A percentile compares a stretch with the other conserved stretches of the same genome.
Evolutionary conservation across 164 flowering plant species (phyloP).

Genomic region (Magnolia kwangsiensis): DNA sequence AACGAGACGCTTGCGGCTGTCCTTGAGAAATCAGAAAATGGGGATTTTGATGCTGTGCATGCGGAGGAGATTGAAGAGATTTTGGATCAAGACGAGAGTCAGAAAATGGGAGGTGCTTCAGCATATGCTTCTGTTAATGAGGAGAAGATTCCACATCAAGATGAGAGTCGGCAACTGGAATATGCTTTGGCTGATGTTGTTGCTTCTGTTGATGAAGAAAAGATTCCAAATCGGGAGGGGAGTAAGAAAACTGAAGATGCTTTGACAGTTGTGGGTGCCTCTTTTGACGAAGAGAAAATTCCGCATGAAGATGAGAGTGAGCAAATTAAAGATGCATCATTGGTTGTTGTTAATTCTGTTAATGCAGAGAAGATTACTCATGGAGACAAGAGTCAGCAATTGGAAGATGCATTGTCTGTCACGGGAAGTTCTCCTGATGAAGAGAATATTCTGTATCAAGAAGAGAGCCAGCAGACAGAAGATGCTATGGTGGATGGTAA

Average conservation of each 20-base stretch:
- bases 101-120: neutral
- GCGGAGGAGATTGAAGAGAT: constrained; percentile 12
- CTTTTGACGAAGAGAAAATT: neutral
- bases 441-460: neutral
- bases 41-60: constrained; percentile 14
- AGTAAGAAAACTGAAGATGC: neutral
- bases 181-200: constrained; percentile 10
- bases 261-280: neutral
- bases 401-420: neutral
- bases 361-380: neutral
- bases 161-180: constrained; percentile 11
- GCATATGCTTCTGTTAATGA: neutral
- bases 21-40: constrained; percentile 12
- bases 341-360: neutral
- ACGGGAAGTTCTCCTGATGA: neutral
- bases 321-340: neutral
- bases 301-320: neutral
- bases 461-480: constrained; percentile 6
- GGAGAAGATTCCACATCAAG: neutral
- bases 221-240: neutral
- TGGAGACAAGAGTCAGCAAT: neutral
- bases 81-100: constrained; percentile 15
- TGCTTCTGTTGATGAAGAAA: neutral
- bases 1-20: constrained; percentile 10
- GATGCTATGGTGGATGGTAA: constrained; percentile 4